Evolutionary conservation across 495 filamentous ascomycete species (phyloP).

Genomic region (Aspergillus hancockii): DNA sequence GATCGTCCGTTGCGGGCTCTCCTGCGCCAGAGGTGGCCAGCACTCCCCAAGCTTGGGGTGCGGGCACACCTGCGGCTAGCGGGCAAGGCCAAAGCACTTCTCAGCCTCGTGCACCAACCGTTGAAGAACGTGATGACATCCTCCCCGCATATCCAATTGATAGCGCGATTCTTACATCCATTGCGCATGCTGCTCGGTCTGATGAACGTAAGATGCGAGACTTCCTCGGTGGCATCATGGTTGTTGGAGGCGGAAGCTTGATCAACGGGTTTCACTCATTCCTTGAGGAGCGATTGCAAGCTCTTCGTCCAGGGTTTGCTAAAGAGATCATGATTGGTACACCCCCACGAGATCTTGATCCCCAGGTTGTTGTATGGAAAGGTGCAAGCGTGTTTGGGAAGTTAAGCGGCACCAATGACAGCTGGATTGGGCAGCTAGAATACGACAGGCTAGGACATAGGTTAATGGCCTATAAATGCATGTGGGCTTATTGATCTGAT

Average conservation of each 20-base stretch:
- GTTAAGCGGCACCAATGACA: conserved; percentile 80
- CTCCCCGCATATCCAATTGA: conserved; percentile 83
- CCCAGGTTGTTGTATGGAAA: conserved; percentile 96
- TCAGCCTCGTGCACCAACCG: conserved; percentile 39
- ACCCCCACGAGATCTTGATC: conserved; percentile 89
- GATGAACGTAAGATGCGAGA: conserved; percentile 93
- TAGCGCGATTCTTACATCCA: conserved; percentile 81
- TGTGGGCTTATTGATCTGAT: conserved; percentile 68
- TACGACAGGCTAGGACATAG: conserved; percentile 85
- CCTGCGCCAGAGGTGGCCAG: conserved; percentile 74
- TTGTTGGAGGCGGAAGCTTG: conserved; percentile 87
- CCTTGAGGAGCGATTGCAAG: conserved; percentile 78
- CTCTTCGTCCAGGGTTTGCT: conserved; percentile 63
- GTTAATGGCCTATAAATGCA: conserved; percentile 81
- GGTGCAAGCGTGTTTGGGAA: conserved; percentile 97
- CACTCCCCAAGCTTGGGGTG: conserved; percentile 63
- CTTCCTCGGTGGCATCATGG: conserved; percentile 92
- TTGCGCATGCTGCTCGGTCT: conserved; percentile 79
- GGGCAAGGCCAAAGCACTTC: conserved; percentile 21
- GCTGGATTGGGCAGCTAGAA: conserved; percentile 85
- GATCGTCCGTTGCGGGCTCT: conserved; percentile 81
- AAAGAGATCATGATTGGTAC: conserved; percentile 87
- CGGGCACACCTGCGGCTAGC: conserved; percentile 32
- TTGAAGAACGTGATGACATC: conserved; percentile 75
- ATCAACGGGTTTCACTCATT: conserved; percentile 71